Percentiles rank a stretch among this genome's conserved stretches.
Conservation (phyloP, 225 moss, liverwort and hornwort genomes). For the Bryoerythrophyllum caledonicum region DNA sequence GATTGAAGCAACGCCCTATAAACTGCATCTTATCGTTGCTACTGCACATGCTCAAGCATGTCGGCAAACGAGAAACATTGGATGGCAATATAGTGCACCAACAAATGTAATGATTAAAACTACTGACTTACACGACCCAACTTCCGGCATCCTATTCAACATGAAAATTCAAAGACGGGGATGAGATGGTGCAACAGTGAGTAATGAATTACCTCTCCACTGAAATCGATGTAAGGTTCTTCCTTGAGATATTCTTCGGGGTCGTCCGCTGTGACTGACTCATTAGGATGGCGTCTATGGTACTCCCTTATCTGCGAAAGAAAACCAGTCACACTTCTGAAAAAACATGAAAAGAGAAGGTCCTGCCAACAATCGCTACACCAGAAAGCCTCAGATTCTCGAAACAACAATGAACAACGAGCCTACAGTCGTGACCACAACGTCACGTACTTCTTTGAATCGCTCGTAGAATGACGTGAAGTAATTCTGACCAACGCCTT, state of each 20-base stretch:
- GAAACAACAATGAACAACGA: constrained; percentile 1
- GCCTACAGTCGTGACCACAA: background rate
- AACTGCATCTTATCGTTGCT: constrained; percentile 16
- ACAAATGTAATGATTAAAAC: background rate
- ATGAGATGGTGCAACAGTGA: constrained; percentile 8
- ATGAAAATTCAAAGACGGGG: constrained; percentile 1
- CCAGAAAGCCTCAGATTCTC: constrained; percentile 9
- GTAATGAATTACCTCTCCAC: constrained; percentile 66
- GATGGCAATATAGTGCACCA: background rate
- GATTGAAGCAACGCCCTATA: constrained; percentile 9
- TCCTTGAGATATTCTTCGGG: constrained; percentile 90
- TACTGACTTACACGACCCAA: constrained; percentile 1
- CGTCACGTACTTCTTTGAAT: constrained; percentile 65
- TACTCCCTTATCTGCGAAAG: constrained; percentile 73
- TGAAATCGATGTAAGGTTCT: constrained; percentile 91
- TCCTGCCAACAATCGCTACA: background rate
- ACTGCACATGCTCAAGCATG: constrained; percentile 15
- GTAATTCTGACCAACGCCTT: constrained; percentile 66
- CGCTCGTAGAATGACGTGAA: constrained; percentile 93
- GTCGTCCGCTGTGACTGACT: constrained; percentile 68
- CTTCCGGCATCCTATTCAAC: constrained; percentile 12
- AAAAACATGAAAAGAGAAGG: constrained; percentile 8
- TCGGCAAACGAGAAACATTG: constrained; percentile 4
- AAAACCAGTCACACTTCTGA: constrained; percentile 16
- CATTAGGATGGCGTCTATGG: constrained; percentile 86